A percentile compares a stretch with the other conserved stretches of the same genome.
Conservation (phyloP, 192 early-diverging fungal species). For the Umbelopsis ramanniana region DNA sequence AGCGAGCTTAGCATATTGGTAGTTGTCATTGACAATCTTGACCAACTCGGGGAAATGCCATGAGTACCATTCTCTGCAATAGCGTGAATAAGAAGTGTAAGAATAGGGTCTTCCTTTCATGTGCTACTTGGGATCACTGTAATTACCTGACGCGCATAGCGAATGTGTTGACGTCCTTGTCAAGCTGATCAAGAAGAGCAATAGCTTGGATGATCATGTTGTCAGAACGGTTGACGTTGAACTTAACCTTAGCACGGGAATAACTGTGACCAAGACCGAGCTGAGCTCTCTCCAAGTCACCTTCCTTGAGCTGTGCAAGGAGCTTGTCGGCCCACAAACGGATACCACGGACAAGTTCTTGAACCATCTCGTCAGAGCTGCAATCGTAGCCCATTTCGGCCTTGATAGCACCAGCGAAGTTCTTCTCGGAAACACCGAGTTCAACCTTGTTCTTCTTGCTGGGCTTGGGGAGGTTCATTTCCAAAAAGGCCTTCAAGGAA, state of each 20-base stretch:
- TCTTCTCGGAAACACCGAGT: slow-evolving; percentile 89
- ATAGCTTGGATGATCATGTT: slow-evolving; percentile 97
- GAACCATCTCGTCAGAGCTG: slow-evolving; percentile 78
- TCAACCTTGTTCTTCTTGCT: slow-evolving; percentile 74
- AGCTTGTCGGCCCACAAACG: slow-evolving; percentile 90
- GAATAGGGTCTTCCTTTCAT: too few species aligned
- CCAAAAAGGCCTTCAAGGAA: slow-evolving; percentile 90
- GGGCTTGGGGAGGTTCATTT: slow-evolving; percentile 88
- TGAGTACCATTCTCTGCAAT: slow-evolving; percentile 94
- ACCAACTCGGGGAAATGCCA: slow-evolving; percentile 99
- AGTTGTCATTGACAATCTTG: slow-evolving; percentile 95
- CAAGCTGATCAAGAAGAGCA: slow-evolving; percentile 93
- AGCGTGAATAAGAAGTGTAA: not conserved
- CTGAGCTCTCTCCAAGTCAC: slow-evolving; percentile 92
- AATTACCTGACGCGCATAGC: slow-evolving; percentile 86
- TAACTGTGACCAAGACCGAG: slow-evolving; percentile 98
- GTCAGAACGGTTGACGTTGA: slow-evolving; percentile 98
- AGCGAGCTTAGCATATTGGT: slow-evolving; percentile 87
- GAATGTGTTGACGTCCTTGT: slow-evolving; percentile 99
- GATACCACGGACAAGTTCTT: slow-evolving; percentile 94
- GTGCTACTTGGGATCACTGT: not conserved
- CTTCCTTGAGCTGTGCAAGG: slow-evolving; percentile 86
- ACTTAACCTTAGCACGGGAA: slow-evolving; percentile 99
- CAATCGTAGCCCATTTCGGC: slow-evolving; percentile 78
- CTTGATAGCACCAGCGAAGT: slow-evolving; percentile 80